These are phyloP conservation scores for Sonneratia alba DNA, from an alignment of 345 rosid species.

Conservation along the genomic window DNA sequence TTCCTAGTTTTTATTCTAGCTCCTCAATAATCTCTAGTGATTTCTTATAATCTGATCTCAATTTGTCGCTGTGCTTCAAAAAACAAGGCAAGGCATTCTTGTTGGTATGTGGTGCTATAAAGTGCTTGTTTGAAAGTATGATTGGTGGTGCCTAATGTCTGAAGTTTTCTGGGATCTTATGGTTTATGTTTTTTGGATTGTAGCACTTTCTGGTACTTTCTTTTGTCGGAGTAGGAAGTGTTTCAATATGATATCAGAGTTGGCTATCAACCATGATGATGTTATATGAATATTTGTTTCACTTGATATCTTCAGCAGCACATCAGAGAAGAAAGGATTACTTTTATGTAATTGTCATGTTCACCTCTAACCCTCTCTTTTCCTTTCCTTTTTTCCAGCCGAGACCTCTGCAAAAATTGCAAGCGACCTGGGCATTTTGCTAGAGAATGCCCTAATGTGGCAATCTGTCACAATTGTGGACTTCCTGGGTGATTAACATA, in stretches of 20 bases:
- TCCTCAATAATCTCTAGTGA: neutral
- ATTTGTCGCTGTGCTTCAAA: neutral
- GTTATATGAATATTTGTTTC: neutral
- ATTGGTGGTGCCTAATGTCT: neutral
- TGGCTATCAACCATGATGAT: neutral
- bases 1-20: neutral
- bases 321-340: neutral
- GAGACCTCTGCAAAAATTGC: constrained; percentile 94
- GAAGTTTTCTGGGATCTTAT: neutral
- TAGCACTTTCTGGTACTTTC: neutral
- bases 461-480: constrained; percentile 93
- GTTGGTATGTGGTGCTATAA: neutral
- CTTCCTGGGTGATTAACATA: constrained; percentile 69
- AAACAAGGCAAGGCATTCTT: neutral
- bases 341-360: neutral
- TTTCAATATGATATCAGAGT: neutral
- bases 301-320: neutral
- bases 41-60: neutral
- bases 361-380: neutral
- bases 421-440: constrained; percentile 95
- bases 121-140: neutral
- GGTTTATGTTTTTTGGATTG: neutral
- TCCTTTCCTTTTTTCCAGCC: constrained; percentile 40
- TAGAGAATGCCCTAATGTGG: constrained; percentile 93
- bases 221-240: neutral